Conservation (phyloP, 495 filamentous ascomycete genomes). For the Thermochaetoides thermophila region DNA sequence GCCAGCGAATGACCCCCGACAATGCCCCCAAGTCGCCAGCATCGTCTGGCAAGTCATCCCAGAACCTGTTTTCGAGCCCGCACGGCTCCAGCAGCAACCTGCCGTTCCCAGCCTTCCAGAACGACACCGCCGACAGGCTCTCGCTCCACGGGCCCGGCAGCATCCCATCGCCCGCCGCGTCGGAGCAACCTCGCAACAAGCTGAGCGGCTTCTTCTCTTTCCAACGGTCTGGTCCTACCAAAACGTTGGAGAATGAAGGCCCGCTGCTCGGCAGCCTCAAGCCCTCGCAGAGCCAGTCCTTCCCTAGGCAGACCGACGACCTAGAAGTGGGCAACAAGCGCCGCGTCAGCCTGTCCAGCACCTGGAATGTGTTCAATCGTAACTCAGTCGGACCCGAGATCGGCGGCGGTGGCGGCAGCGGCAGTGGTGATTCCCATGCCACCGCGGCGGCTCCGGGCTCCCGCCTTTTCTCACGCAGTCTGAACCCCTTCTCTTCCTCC, state of each 20-base stretch:
- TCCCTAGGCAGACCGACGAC: slow-evolving; percentile 44
- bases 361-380: slow-evolving; percentile 42
- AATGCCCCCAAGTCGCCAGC: slow-evolving; percentile 52
- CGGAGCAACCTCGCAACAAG: slow-evolving; percentile 17
- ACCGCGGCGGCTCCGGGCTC: slow-evolving; percentile 12
- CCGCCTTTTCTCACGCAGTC: slow-evolving; percentile 25
- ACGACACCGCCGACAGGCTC: slow-evolving; percentile 24
- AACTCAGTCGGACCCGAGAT: slow-evolving; percentile 32
- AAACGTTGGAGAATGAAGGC: slow-evolving; percentile 52
- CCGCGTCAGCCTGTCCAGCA: slow-evolving; percentile 34
- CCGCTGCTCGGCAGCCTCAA: slow-evolving; percentile 60
- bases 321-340: slow-evolving; percentile 28
- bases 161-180: slow-evolving; percentile 7
- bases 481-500: slow-evolving; percentile 54
- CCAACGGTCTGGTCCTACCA: slow-evolving; percentile 50
- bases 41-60: slow-evolving; percentile 49
- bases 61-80: slow-evolving; percentile 53
- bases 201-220: slow-evolving; percentile 43
- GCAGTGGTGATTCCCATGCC: not conserved
- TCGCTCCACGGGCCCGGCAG: slow-evolving; percentile 16
- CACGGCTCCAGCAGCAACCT: slow-evolving; percentile 46
- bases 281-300: slow-evolving; percentile 66
- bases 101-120: slow-evolving; percentile 29
- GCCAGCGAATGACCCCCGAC: slow-evolving; percentile 26
- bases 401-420: too few species aligned